Conservation (phyloP, 352 stramenopile species). For the Bremia lactucae region DNA sequence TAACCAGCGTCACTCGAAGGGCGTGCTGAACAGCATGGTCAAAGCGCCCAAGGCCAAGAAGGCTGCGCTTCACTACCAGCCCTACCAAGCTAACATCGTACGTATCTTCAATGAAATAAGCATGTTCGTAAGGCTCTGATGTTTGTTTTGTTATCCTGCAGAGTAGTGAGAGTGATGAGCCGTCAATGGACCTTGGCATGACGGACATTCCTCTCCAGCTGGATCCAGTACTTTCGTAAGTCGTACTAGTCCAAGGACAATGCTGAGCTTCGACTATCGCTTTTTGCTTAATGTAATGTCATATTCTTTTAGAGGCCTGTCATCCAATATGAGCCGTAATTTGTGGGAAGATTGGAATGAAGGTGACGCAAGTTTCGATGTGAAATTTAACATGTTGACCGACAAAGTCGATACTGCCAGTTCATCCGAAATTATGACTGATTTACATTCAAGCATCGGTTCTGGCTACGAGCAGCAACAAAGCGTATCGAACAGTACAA, state of each 20-base stretch:
- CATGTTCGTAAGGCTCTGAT: not conserved
- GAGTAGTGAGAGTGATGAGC: conserved; percentile 18
- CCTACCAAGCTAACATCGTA: conserved; percentile 50
- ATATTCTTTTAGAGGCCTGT: conserved; percentile 38
- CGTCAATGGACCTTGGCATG: conserved; percentile 38
- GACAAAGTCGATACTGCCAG: conserved; percentile 28
- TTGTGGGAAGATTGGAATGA: conserved; percentile 86
- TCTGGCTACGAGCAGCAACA: conserved; percentile 17
- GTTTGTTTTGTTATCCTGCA: conserved; percentile 2
- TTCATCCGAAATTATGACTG: conserved; percentile 17
- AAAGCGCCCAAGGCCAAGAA: conserved; percentile 76
- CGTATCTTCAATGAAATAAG: not conserved
- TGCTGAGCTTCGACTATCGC: not conserved
- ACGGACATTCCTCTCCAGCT: conserved; percentile 43
- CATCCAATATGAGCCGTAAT: conserved; percentile 75
- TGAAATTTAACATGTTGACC: conserved; percentile 66
- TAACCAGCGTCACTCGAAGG: no score
- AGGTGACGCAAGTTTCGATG: conserved; percentile 46
- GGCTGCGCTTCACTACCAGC: conserved; percentile 64
- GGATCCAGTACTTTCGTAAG: conserved; percentile 65
- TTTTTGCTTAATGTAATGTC: conserved; percentile 1
- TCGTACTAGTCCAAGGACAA: not conserved
- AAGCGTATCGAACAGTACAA: no score
- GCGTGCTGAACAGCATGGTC: conserved; percentile 51
- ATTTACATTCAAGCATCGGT: conserved; percentile 7